Conservation (phyloP, 768 basidiomycete genomes). For the Paxillus ammoniavirescens region DNA sequence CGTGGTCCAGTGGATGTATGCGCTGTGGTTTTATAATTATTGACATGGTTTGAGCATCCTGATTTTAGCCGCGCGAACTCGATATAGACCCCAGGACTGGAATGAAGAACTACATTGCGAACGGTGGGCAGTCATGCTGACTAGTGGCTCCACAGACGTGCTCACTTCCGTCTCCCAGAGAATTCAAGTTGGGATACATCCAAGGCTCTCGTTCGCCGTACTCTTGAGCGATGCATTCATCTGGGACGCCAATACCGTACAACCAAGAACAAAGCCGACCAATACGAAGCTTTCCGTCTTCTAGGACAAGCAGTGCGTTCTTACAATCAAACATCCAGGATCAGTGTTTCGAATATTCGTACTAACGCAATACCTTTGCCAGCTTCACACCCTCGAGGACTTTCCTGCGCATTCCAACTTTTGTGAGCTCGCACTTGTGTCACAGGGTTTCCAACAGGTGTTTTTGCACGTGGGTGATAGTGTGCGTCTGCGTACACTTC, state of each 20-base stretch:
- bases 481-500: slow-evolving; percentile 69
- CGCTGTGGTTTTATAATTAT: not conserved
- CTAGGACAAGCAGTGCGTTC: slow-evolving; percentile 63
- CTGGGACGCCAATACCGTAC: slow-evolving; percentile 64
- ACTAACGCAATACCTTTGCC: not conserved
- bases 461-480: slow-evolving; percentile 88
- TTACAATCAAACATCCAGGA: slow-evolving; percentile 19
- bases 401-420: slow-evolving; percentile 90
- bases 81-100: slow-evolving; percentile 83
- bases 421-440: slow-evolving; percentile 77
- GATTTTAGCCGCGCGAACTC: slow-evolving; percentile 65
- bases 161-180: slow-evolving; percentile 32
- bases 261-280: slow-evolving; percentile 58
- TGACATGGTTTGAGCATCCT: not conserved
- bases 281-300: slow-evolving; percentile 78
- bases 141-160: too few relatives aligned
- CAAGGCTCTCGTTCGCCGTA: slow-evolving; percentile 70
- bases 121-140: slow-evolving; percentile 42
- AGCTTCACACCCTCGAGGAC: slow-evolving; percentile 84
- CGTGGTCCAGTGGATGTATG: slow-evolving; percentile 78
- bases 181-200: slow-evolving; percentile 87
- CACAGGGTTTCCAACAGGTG: slow-evolving; percentile 71
- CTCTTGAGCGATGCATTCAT: slow-evolving; percentile 76
- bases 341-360: slow-evolving; percentile 4
- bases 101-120: slow-evolving; percentile 96